Evolutionary conservation across 2,329 filamentous ascomycete species (phyloP), one percentile per base, ranked within the genome.

Genomic region (Xylariaceae sp.): DNA sequence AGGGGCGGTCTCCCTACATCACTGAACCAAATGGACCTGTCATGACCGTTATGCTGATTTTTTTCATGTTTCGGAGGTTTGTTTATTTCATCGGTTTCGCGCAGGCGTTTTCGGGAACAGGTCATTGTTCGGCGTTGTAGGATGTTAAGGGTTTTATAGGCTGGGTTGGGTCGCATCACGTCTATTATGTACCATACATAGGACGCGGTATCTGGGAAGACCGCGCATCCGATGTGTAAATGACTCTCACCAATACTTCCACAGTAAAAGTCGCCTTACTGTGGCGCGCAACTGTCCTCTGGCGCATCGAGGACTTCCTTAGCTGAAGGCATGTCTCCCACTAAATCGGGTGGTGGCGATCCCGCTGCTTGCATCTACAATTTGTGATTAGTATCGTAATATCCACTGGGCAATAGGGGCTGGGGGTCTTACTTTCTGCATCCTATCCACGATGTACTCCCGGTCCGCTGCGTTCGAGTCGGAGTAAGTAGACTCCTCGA

Each of bases 321-420:
- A 15, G 89, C 88, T 53, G 89, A 88, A 57, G 87, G 86, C 84
- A 96, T 88, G 71, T 96, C 91, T 58, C 92, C 93, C 13, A 99
- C 89, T 15, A 99, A 78, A 73, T 97, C 94, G 44, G 90, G 82
- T 0, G 94, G 94, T 50, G 94, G 94, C 17, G 90, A 92, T 8
- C 94, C 94, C 62, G 89, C 88, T 55, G 88, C 88, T 92, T 99
- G 94, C 94, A 99, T 99, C 93, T 97, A 70, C 59, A 57, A 57
- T 59, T 30, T 51, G 44, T 6, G 45, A 58, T 71, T 53, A 71
- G 59, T 39, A 52, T 55, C 42, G 48, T 8, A 9, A 5, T 45
- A 13, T 53, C 8, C 9, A 39, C 13, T 18, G 1, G 23, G 23
- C 23, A 30, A 30, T 30, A 30, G 13, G 17, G 11, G n/a, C 8